Base-by-base conservation (phyloP, 192 early-diverging fungal genomes). In the Coemansia sp. region DNA sequence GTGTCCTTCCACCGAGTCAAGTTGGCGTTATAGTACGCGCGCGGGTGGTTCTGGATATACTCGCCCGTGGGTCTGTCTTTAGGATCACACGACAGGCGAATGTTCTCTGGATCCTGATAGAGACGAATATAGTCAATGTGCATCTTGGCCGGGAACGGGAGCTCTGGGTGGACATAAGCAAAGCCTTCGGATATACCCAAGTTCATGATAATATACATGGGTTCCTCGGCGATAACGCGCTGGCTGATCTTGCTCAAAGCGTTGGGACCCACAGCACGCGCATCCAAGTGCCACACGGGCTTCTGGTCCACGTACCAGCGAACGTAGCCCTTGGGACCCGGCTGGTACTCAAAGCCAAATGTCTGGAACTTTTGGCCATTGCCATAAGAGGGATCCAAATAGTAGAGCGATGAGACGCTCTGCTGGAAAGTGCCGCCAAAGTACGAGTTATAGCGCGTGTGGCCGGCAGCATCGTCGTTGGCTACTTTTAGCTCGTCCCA, bases 141-240 rank as follows among this genome's bases (percentile, higher is more conserved):
- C 86, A 88, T 85, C 36, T 78, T 70, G 22, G 84, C 84, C 11
- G 86, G 86, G 70, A 86, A 75, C 18, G 58, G 22, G 12, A 87
- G 65, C 3, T 70, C 64, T 1, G 79, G 69, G 31, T 81, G 73
- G 41, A 87, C 86, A 33, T 75, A 75, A 5, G 78, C 73, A 63
- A 86, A 86, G 24, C 81, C 70, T 24, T 36, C 24, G 0, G 86
- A 74, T 41, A 88, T 77, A 12, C 84, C 87, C 62, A 88, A 70
- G 43, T 86, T 86, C 71, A 88, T 70, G 40, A 88, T 87, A 33
- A 88, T 87, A 55, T 82, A 88, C 87, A 88, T 88, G 65, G 87
- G 87, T 66, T 88, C 87, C 60, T 88, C 85, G 27, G 87, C 61
- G 38, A 88, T 81, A 16, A 76, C 50, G 31, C 81, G 79, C 57